Conservation (phyloP, 148 eudicot species). For the Rhododendron kiyosumense region DNA sequence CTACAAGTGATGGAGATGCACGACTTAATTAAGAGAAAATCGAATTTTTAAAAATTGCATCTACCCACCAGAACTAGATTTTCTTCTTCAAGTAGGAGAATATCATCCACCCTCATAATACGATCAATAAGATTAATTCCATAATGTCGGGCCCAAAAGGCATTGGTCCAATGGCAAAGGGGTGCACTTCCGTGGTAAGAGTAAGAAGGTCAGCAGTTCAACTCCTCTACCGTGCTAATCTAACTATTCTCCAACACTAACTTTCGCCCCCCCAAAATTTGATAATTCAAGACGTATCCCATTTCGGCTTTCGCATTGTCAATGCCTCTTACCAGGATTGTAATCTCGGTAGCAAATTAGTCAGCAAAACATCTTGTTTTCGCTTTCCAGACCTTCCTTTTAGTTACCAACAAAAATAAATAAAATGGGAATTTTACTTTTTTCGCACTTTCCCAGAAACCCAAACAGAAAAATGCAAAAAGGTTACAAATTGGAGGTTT, state of each 20-base stretch:
- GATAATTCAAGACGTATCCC: neutral
- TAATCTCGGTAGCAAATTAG: neutral
- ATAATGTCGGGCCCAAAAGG: neutral
- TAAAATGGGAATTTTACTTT: neutral
- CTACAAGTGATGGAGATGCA: too few relatives aligned
- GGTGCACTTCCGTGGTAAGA: neutral
- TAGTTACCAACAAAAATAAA: neutral
- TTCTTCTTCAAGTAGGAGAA: neutral
- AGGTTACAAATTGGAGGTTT: neutral
- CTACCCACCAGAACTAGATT: neutral
- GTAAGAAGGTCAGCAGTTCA: neutral
- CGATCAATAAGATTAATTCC: neutral
- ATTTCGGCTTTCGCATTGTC: neutral
- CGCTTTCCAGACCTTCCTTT: neutral
- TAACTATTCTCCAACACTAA: neutral
- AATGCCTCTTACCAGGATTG: neutral
- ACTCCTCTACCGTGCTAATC: neutral
- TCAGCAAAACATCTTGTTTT: neutral
- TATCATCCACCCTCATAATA: neutral
- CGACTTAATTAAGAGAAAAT: neutral
- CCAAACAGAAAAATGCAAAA: neutral
- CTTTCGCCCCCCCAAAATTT: neutral
- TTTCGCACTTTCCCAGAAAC: neutral
- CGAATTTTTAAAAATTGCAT: neutral
- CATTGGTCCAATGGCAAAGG: neutral